These are phyloP conservation scores for Pyrenophora teres DNA, from an alignment of 2,329 filamentous ascomycete genomes.

Conservation along the genomic window DNA sequence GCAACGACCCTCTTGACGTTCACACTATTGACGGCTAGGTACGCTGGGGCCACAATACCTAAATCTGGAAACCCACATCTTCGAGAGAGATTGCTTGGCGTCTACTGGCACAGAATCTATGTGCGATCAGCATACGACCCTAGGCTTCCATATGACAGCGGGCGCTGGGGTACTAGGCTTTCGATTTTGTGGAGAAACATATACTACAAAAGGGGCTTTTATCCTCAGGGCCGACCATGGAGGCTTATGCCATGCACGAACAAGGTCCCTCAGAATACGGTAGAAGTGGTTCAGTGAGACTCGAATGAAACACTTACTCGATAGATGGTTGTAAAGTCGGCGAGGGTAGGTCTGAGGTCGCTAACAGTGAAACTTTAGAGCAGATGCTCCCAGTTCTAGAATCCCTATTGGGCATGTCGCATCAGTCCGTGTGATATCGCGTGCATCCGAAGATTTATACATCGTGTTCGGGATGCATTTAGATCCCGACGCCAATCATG, in stretches of 20 bases:
- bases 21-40: constrained; percentile 15
- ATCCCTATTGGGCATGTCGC: neutral
- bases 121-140: too few relatives aligned
- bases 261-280: neutral
- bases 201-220: neutral
- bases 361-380: neutral
- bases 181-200: neutral
- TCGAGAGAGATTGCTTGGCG: constrained; percentile 1
- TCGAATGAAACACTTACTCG: too few relatives aligned
- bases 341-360: too few relatives aligned
- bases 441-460: neutral
- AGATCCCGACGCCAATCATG: neutral
- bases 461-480: constrained; percentile 3
- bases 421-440: neutral
- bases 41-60: constrained; percentile 7
- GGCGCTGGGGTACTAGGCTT: neutral
- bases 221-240: neutral
- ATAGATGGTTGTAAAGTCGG: too few relatives aligned
- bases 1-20: constrained; percentile 5
- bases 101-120: neutral
- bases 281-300: too few relatives aligned
- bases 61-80: constrained; percentile 2
- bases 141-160: neutral
- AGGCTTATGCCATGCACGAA: constrained; percentile 4
- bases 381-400: neutral